These are phyloP conservation scores for Coccomyxa sp. DNA, from an alignment of 139 green algal genomes.

Conservation along the genomic window DNA sequence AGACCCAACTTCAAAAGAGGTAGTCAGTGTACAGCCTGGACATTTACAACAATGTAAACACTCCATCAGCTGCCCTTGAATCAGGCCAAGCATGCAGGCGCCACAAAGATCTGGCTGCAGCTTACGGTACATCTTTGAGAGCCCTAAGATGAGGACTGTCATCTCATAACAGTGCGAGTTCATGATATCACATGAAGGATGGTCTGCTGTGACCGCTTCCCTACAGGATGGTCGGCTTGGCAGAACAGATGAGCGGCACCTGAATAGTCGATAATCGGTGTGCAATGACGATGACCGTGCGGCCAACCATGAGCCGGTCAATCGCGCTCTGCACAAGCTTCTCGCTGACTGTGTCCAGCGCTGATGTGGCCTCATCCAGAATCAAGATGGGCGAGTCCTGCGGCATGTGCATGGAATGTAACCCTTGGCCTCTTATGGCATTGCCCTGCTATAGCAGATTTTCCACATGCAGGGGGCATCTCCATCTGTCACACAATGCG, in stretches of 20 bases:
- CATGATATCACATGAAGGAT: not conserved
- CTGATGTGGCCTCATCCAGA: constrained; percentile 59
- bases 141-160: not conserved
- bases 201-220: not conserved
- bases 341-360: constrained; percentile 50
- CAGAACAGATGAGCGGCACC: constrained; percentile 11
- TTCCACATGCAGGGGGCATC: too few species aligned
- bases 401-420: not conserved
- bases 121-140: not conserved
- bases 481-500: too few species aligned
- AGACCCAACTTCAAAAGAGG: not conserved
- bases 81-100: not conserved
- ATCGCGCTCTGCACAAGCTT: constrained; percentile 50
- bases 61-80: not conserved
- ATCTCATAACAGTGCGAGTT: not conserved
- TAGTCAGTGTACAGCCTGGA: not conserved
- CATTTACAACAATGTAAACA: not conserved
- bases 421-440: too few species aligned
- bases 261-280: constrained; percentile 74
- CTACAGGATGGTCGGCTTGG: not conserved
- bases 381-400: constrained; percentile 59
- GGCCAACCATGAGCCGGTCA: constrained; percentile 34
- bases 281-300: constrained; percentile 61
- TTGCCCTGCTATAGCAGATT: too few species aligned
- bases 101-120: not conserved